A percentile compares a stretch with the other conserved stretches of the same genome.
phyloP scores from a whole-genome alignment of 2,329 filamentous ascomycete species.

The Emmonsia crescens region DNA sequence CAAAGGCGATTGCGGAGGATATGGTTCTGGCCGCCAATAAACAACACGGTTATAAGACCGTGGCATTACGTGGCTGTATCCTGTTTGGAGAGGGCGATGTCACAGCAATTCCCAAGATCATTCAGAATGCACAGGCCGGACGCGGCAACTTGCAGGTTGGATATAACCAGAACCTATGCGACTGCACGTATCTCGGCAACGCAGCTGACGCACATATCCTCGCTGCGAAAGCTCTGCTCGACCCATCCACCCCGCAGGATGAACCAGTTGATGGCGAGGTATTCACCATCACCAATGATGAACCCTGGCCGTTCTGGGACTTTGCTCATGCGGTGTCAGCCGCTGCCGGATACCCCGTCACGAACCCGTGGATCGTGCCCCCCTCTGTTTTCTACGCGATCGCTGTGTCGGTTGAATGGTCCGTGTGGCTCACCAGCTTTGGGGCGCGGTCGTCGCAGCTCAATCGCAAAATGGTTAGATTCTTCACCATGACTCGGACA shows the following conservation, averaged over 20 bases:
- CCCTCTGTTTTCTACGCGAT: background rate
- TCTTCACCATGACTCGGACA: background rate
- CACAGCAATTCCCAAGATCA: background rate
- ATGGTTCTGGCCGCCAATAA: background rate
- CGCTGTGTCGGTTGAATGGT: background rate
- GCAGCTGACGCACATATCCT: background rate
- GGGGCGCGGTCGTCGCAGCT: background rate
- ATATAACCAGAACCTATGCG: background rate
- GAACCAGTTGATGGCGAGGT: background rate
- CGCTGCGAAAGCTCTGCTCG: background rate
- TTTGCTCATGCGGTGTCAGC: background rate
- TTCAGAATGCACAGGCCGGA: background rate
- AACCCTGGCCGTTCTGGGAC: background rate
- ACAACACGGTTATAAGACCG: background rate
- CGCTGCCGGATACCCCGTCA: background rate
- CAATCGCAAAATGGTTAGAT: background rate
- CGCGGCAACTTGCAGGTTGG: background rate
- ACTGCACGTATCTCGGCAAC: background rate
- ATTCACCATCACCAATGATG: background rate
- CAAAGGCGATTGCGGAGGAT: background rate
- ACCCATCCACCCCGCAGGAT: background rate
- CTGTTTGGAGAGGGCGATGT: background rate
- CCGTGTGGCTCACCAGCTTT: background rate
- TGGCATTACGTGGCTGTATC: background rate
- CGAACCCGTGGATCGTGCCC: background rate